These are phyloP conservation scores for Neurospora sp. DNA, from an alignment of 495 filamentous ascomycete genomes.

Conservation along the genomic window DNA sequence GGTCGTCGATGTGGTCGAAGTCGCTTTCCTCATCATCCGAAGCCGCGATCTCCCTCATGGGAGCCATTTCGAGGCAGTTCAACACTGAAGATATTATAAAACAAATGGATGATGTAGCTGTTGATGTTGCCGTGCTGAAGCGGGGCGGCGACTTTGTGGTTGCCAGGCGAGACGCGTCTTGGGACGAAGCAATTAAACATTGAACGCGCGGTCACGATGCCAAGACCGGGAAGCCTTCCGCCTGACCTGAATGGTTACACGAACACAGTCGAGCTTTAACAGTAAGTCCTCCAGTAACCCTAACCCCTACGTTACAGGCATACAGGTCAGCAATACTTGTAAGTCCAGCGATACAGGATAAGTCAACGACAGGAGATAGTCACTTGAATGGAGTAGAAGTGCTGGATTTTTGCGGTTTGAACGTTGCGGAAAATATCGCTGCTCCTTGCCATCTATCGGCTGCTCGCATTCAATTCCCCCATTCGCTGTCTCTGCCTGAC, in stretches of 20 bases:
- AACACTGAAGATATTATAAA: neutral
- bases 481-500: neutral
- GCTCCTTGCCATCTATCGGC: neutral
- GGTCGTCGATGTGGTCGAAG: constrained; percentile 5
- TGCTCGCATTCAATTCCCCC: neutral
- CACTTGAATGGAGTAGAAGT: neutral
- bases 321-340: neutral
- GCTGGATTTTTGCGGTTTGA: neutral
- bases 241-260: neutral
- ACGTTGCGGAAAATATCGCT: neutral
- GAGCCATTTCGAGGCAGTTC: constrained; percentile 7
- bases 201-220: neutral
- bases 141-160: neutral
- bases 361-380: neutral
- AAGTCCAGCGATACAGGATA: neutral
- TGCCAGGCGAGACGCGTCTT: neutral
- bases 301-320: neutral
- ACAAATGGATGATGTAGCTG: neutral
- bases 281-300: neutral
- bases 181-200: neutral
- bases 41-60: constrained; percentile 18
- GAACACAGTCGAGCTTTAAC: neutral
- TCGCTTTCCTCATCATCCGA: constrained; percentile 23
- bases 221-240: neutral
- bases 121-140: neutral